Evolutionary conservation across 805 yeast species (phyloP).

Genomic region (Metschnikowia dekortorum): DNA sequence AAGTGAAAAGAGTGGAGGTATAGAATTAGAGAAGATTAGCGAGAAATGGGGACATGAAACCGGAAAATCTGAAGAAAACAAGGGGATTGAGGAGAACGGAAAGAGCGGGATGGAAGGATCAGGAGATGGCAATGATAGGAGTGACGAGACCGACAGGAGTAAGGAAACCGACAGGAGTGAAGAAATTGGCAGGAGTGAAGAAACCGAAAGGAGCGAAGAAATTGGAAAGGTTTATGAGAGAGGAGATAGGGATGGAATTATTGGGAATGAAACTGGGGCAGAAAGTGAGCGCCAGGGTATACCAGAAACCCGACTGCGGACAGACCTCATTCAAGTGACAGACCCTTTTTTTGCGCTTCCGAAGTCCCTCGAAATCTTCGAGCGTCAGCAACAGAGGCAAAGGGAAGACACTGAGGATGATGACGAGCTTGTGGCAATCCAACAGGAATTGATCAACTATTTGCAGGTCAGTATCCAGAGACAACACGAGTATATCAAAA

Average conservation of each 20-base stretch:
- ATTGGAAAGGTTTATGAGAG: not conserved
- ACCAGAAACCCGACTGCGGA: constrained; percentile 27
- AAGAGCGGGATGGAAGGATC: not conserved
- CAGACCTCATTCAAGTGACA: constrained; percentile 50
- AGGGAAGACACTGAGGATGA: constrained; percentile 18
- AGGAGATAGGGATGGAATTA: not conserved
- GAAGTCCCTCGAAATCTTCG: constrained; percentile 30
- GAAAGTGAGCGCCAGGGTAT: constrained; percentile 17
- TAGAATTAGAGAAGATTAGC: not conserved
- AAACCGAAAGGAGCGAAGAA: constrained; percentile 6
- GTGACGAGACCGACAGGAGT: not conserved
- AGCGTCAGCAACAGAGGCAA: constrained; percentile 22
- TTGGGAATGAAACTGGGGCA: constrained; percentile 3
- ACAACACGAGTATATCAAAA: constrained; percentile 78
- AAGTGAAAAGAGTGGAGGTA: not conserved
- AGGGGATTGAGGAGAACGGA: not conserved
- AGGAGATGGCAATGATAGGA: not conserved
- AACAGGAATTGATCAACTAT: constrained; percentile 45
- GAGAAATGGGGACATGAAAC: not conserved
- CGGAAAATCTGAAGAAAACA: not conserved
- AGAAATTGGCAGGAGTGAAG: not conserved
- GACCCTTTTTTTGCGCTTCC: constrained; percentile 59
- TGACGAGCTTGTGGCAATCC: constrained; percentile 50
- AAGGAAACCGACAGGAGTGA: not conserved
- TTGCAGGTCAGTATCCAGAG: constrained; percentile 43